Percentiles rank a stretch among this genome's conserved stretches.
These are phyloP conservation scores for Morella rubra DNA, from an alignment of 306 rosid genomes.

Conservation along the genomic window DNA sequence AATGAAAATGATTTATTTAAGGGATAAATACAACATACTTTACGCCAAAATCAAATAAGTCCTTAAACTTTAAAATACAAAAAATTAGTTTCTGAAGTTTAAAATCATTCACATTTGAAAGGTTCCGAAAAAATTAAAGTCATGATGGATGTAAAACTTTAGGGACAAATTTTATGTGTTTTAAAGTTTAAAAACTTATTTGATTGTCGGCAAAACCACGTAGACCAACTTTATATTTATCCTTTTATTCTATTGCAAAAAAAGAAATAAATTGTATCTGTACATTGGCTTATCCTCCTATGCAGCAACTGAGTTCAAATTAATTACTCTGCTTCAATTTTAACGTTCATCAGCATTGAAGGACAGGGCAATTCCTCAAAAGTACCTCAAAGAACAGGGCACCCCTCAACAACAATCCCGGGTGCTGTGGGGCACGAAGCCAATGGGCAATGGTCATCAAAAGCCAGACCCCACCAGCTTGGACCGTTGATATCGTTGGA, in stretches of 20 bases:
- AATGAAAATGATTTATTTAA: neutral
- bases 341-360: neutral
- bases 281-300: neutral
- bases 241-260: neutral
- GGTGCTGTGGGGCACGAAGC: slow-evolving; percentile 73
- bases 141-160: too few species aligned
- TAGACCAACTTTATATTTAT: too few species aligned
- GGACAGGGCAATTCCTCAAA: neutral
- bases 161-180: too few species aligned
- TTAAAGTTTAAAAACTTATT: too few species aligned
- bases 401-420: slow-evolving; percentile 49
- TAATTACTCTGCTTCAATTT: neutral
- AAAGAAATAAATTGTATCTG: neutral
- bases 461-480: slow-evolving; percentile 59
- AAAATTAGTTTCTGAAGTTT: too few species aligned
- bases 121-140: too few species aligned
- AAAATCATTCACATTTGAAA: too few species aligned
- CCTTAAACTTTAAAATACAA: too few species aligned
- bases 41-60: too few species aligned
- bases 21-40: too few species aligned
- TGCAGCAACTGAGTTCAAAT: neutral
- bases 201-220: too few species aligned
- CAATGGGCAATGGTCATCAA: slow-evolving; percentile 53
- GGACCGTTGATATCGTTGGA: slow-evolving; percentile 39
- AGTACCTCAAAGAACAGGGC: slow-evolving; percentile 41